Evolutionary conservation across 768 basidiomycete genomes (phyloP).

Genomic region (Psilocybe cubensis): DNA sequence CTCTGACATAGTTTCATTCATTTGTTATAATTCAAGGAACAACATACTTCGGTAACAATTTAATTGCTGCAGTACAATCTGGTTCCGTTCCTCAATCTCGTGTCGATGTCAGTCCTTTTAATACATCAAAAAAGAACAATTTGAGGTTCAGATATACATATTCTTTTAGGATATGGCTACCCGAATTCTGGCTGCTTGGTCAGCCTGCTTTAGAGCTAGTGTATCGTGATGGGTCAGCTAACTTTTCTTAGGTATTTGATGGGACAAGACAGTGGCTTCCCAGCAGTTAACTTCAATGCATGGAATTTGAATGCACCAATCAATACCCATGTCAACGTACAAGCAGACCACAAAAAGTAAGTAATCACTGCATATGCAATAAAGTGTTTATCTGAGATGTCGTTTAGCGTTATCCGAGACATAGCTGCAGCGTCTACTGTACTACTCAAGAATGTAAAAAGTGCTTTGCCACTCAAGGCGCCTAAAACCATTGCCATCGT

Average conservation of each 20-base stretch:
- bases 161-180: constrained; percentile 64
- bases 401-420: constrained; percentile 51
- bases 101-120: constrained; percentile 48
- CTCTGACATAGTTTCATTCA: not conserved
- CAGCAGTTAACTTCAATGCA: constrained; percentile 63
- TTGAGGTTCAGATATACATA: not conserved
- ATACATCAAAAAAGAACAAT: constrained; percentile 3
- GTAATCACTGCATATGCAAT: not conserved
- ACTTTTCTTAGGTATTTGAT: constrained; percentile 40
- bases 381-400: not conserved
- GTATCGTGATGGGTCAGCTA: not conserved
- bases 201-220: not conserved
- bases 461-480: constrained; percentile 46
- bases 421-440: constrained; percentile 68
- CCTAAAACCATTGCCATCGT: constrained; percentile 56
- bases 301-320: constrained; percentile 42
- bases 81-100: constrained; percentile 60
- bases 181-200: constrained; percentile 72
- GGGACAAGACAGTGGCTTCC: constrained; percentile 60
- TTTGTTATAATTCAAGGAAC: constrained; percentile 28
- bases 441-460: constrained; percentile 60
- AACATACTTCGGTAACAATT: constrained; percentile 62
- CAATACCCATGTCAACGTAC: constrained; percentile 57
- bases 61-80: constrained; percentile 62
- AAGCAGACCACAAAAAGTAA: constrained; percentile 55